Conservation (phyloP, 2,329 filamentous ascomycete species). For the Tricladium varicosporioides region DNA sequence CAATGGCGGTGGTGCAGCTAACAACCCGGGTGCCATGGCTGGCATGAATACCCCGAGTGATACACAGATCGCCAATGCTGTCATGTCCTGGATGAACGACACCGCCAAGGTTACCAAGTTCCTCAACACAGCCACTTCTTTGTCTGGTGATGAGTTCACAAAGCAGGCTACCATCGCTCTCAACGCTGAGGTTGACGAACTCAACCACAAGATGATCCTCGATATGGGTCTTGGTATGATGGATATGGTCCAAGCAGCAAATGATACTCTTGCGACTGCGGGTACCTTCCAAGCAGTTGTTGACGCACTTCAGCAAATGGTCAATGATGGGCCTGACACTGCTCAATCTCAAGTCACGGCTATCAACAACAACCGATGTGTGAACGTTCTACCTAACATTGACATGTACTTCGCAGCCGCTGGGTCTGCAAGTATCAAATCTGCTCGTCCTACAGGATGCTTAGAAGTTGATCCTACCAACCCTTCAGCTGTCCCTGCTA, state of each 20-base stretch:
- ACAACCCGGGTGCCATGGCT: background rate
- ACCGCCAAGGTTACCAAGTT: constrained; percentile 13
- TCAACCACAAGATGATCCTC: constrained; percentile 13
- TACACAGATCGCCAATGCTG: constrained; percentile 7
- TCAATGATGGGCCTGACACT: constrained; percentile 10
- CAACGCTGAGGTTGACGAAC: constrained; percentile 11
- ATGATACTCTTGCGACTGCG: constrained; percentile 7
- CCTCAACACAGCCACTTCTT: constrained; percentile 8
- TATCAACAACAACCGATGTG: constrained; percentile 13
- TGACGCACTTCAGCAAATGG: constrained; percentile 11
- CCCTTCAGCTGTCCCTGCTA: background rate
- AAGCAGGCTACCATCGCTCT: constrained; percentile 9
- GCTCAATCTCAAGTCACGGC: constrained; percentile 9
- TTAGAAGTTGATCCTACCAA: constrained; percentile 2
- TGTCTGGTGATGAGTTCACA: constrained; percentile 11
- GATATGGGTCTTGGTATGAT: constrained; percentile 3
- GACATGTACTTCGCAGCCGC: constrained; percentile 13
- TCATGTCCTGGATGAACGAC: constrained; percentile 12
- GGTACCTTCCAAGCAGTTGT: constrained; percentile 14
- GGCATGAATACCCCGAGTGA: constrained; percentile 6
- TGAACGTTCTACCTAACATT: constrained; percentile 13
- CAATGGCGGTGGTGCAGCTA: background rate
- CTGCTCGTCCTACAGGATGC: constrained; percentile 8
- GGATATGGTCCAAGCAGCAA: constrained; percentile 7
- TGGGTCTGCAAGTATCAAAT: background rate